Base-by-base conservation (phyloP, 108 stramenopile genomes). In the Skeletonema grethae region DNA sequence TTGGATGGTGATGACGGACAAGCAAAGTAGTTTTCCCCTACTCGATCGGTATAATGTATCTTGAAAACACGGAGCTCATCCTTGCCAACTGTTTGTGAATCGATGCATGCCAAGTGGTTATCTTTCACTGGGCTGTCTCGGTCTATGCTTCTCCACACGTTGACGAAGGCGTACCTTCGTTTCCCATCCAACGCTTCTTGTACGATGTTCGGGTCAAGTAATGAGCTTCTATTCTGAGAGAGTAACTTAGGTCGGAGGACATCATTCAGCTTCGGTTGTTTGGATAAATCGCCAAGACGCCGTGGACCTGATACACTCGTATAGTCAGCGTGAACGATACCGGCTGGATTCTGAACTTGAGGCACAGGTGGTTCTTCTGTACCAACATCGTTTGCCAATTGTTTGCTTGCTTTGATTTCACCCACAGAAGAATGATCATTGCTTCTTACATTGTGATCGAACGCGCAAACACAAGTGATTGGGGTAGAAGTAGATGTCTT, bases 391-490 rank as follows among this genome's bases (percentile, higher is more conserved):
- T 24, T 31, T 30, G 16, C 59, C 41, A 43, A 11, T 43, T 15
- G 10, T 77, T 74, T 3, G 64, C 29, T 36, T 10, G 65, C 30
- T 76, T 68, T 32, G 34, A 71, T 68, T 60, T 70, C 39, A 43
- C 77, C 61, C 20, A 68, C 68, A 6, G 69, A 61, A 8, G 57
- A 62, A 25, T 50, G 29, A 15, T 69, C 65, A 20, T 18, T 73
- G 20, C 77, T 80, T 55, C 86, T 56, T 1, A 89, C 82, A 64
- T 87, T 87, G 82, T 87, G 87, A 73, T 87, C 87, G 74, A 87
- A 87, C 5, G 87, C 84, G 20, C 62, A 65, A 6, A 85, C 79
- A 28, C 69, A 48, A 43, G 61, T 61, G 39, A 80, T 73, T 10
- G 73, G 72, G 58, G 45, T 32, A n/a, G 61, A 25, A 58, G 24